These are phyloP conservation scores for Picochlorum costavermella DNA, from an alignment of 139 green algal genomes.

Conservation along the genomic window DNA sequence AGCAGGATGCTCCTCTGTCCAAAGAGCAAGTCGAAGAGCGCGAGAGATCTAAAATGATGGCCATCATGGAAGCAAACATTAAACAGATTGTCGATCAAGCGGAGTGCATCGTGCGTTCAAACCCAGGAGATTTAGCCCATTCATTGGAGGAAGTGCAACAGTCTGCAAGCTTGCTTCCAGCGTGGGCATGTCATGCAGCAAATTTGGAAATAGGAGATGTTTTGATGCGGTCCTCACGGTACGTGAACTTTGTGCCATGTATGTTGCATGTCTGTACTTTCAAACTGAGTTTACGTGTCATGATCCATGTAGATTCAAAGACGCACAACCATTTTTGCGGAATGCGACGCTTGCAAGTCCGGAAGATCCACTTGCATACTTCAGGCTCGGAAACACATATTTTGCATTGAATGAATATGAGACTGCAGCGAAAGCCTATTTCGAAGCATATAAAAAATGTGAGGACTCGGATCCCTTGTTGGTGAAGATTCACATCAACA, in stretches of 20 bases:
- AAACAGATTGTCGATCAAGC: conserved; percentile 11
- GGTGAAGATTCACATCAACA: conserved; percentile 56
- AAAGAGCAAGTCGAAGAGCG: conserved; percentile 2
- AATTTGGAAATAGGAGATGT: conserved; percentile 54
- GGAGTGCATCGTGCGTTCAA: neutral
- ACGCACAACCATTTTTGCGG: conserved; percentile 36
- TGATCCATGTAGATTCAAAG: neutral
- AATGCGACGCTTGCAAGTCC: conserved; percentile 26
- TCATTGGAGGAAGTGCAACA: conserved; percentile 12
- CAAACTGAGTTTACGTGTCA: conserved; percentile 11
- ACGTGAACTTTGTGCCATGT: neutral
- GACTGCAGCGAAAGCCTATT: conserved; percentile 11
- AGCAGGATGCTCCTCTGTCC: neutral
- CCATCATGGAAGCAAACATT: conserved; percentile 18
- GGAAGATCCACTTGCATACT: conserved; percentile 43
- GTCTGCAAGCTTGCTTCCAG: conserved; percentile 18
- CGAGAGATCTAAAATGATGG: neutral
- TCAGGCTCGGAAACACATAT: conserved; percentile 50
- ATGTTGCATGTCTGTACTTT: neutral
- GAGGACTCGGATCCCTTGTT: conserved; percentile 14
- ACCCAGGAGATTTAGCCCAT: neutral
- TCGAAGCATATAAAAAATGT: conserved; percentile 1
- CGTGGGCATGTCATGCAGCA: conserved; percentile 31
- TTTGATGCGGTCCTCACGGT: neutral
- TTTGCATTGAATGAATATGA: conserved; percentile 43